A percentile compares a stretch with the other conserved stretches of the same genome.
Evolutionary conservation across 768 basidiomycete genomes (phyloP).

Genomic region (Boletus rex-veris): DNA sequence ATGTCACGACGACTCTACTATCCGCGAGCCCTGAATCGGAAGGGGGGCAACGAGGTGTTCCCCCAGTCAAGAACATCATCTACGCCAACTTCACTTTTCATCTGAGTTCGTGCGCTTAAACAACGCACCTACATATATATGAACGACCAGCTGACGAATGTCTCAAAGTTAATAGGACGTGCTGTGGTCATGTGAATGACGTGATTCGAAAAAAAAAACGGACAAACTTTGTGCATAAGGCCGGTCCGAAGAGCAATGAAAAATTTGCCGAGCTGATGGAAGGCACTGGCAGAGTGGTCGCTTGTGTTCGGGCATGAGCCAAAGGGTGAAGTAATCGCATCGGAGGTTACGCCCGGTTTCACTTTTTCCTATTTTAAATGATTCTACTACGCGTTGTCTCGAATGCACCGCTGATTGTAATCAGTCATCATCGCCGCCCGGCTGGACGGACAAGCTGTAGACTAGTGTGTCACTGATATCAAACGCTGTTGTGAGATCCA

Average conservation of each 20-base stretch:
- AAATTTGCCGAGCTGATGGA: slow-evolving; percentile 11
- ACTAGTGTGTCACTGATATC: slow-evolving; percentile 6
- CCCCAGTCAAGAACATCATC: slow-evolving; percentile 5
- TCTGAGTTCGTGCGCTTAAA: slow-evolving; percentile 22
- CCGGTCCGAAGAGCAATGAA: slow-evolving; percentile 15
- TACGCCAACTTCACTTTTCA: slow-evolving; percentile 2
- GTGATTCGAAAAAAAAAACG: slow-evolving; percentile 19
- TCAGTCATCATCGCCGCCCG: slow-evolving; percentile 12
- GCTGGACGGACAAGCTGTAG: slow-evolving; percentile 9
- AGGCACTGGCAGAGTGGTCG: slow-evolving; percentile 1
- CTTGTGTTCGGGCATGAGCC: slow-evolving; percentile 5
- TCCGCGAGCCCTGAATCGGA: neutral
- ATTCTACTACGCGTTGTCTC: neutral
- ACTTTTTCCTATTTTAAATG: neutral
- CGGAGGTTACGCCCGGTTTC: slow-evolving; percentile 12
- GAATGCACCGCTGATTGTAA: slow-evolving; percentile 15
- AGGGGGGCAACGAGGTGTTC: slow-evolving; percentile 8
- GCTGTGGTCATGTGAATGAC: slow-evolving; percentile 27
- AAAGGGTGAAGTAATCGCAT: slow-evolving; percentile 10
- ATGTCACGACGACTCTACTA: slow-evolving; percentile 1
- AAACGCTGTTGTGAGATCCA: slow-evolving; percentile 16
- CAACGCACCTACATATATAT: slow-evolving; percentile 15
- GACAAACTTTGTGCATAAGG: slow-evolving; percentile 24
- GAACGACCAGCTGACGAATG: slow-evolving; percentile 18
- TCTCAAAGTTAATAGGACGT: slow-evolving; percentile 9